Base-by-base conservation (phyloP, 805 yeast species). In the Starmerella vaccinii region DNA sequence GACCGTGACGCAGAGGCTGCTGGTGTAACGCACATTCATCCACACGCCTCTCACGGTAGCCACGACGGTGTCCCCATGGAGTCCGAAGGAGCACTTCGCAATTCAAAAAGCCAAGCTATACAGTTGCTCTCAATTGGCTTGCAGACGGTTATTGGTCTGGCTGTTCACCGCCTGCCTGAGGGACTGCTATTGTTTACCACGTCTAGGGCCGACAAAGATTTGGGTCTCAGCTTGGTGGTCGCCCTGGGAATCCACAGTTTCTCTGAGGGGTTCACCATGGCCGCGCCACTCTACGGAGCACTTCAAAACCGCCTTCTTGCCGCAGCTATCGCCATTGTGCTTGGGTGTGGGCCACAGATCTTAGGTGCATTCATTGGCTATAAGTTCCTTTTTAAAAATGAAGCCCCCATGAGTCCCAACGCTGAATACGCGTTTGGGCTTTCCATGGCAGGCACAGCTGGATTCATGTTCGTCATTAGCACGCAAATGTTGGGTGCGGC, bases 261-360 rank as follows among this genome's bases (percentile, higher is more conserved):
- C 58, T 82, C 89, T 21, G 98, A 90, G 65, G 98, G 97, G 0
- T 88, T 92, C 63, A 79, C 92, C 15, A 89, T 90, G 84, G 86
- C 95, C 13, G 71, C 89, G 42, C 97, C 97, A 0, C 70, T 90
- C 29, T 92, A 82, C 63, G 76, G 89, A 47, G 86, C 94, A 8
- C 71, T 90, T 55, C 71, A 76, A 39, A 73, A 78, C 1, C 71
- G 85, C 41, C 59, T 67, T 24, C 73, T 76, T 56, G 95, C 97
- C 0, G 68, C 87, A 10, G 55, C 73, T 0, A 74, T 82, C 7
- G 76, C 89, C 15, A 78, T 84, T 1, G 49, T 81, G 0, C 67
- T 90, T 16, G 97, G 96, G 4, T 89, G 90, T 0, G 71, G 79
- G 1, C 80, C 95, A 2, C 97, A 89, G 63, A 96, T 97, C 0